Evolutionary conservation across 805 yeast genomes (phyloP).

Genomic region (Candida sonorensis): DNA sequence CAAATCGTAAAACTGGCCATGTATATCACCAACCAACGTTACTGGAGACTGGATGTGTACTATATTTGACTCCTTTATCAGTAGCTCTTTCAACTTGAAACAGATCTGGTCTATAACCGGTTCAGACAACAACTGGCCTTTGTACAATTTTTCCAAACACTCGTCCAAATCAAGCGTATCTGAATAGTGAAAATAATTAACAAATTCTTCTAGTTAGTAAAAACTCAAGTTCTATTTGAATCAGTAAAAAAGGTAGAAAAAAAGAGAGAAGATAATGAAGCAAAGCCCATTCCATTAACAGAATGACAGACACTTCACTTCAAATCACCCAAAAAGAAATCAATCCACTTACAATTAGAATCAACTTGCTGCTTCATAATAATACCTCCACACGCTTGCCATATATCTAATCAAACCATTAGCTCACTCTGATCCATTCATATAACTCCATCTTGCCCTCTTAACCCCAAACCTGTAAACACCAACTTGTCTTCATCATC

Average conservation of each 20-base stretch:
- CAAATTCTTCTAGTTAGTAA: constrained; percentile 1
- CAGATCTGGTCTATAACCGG: constrained; percentile 66
- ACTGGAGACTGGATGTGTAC: constrained; percentile 81
- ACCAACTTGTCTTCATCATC: too few relatives aligned
- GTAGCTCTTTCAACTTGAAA: constrained; percentile 72
- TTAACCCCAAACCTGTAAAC: too few relatives aligned
- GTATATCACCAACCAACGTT: constrained; percentile 95
- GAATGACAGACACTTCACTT: too few relatives aligned
- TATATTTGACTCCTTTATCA: constrained; percentile 78
- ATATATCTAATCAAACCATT: too few relatives aligned
- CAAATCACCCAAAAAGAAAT: too few relatives aligned
- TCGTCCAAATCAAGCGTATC: constrained; percentile 50
- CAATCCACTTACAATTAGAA: constrained; percentile 1
- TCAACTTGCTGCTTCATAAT: not conserved
- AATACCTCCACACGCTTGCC: too few relatives aligned
- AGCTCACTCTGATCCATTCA: too few relatives aligned
- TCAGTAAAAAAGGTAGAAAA: not conserved
- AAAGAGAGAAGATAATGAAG: not conserved
- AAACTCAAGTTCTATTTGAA: too few relatives aligned
- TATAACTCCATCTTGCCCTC: too few relatives aligned
- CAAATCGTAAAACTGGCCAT: constrained; percentile 93
- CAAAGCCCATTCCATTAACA: too few relatives aligned
- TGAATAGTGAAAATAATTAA: not conserved
- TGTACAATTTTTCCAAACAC: constrained; percentile 61
- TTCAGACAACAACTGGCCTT: constrained; percentile 63